Evolutionary conservation across 768 basidiomycete genomes (phyloP).

Genomic region (Podaxis carcinomalis): DNA sequence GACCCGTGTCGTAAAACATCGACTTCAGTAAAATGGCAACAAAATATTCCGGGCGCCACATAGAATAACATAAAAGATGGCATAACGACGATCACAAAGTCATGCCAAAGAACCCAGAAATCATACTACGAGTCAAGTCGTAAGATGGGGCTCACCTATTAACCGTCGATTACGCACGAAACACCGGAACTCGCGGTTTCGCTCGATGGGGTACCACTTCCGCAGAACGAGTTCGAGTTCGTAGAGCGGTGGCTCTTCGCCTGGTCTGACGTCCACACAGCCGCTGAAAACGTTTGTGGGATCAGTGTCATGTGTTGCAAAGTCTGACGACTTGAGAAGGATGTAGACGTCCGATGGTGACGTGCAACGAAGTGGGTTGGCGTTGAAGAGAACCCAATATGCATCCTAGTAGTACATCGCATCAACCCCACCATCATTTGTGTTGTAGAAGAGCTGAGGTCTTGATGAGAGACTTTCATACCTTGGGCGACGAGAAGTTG

Average conservation of each 20-base stretch:
- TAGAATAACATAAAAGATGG: neutral
- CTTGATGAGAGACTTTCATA: slow-evolving; percentile 19
- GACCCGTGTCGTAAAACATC: neutral
- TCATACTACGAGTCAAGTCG: neutral
- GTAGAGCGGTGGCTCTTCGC: slow-evolving; percentile 29
- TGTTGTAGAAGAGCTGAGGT: neutral
- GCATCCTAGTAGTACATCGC: slow-evolving; percentile 63
- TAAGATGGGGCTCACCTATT: slow-evolving; percentile 50
- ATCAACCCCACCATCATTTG: neutral
- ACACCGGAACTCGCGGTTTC: slow-evolving; percentile 83
- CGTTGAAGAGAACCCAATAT: slow-evolving; percentile 83
- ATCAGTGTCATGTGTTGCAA: slow-evolving; percentile 75
- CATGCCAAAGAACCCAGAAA: neutral
- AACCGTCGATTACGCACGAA: slow-evolving; percentile 75
- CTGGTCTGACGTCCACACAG: slow-evolving; percentile 30
- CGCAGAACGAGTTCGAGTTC: slow-evolving; percentile 81
- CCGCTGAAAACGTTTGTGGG: slow-evolving; percentile 61
- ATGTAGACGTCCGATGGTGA: slow-evolving; percentile 89
- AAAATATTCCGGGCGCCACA: neutral
- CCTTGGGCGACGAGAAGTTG: slow-evolving; percentile 94
- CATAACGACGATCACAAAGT: neutral
- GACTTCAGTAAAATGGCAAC: neutral
- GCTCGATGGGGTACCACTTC: slow-evolving; percentile 87
- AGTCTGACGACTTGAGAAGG: slow-evolving; percentile 89
- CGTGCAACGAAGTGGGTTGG: slow-evolving; percentile 82